These are phyloP conservation scores for Colletotrichum liaoningense DNA, from an alignment of 2,329 filamentous ascomycete genomes.

Conservation along the genomic window DNA sequence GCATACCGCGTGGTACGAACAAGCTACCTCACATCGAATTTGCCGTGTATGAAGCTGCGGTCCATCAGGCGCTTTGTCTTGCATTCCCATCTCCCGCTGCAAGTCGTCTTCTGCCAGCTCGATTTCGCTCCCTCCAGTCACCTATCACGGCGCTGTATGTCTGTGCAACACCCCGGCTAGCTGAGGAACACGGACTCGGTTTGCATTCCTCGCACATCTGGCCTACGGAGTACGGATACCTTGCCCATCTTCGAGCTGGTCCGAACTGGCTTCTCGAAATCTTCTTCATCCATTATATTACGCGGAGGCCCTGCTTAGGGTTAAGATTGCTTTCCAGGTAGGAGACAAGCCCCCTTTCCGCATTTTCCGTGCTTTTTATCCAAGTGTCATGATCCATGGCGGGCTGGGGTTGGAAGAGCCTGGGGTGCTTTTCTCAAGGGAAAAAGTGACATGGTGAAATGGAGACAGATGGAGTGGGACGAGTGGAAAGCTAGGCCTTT, in stretches of 20 bases:
- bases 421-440: neutral
- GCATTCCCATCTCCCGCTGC: neutral
- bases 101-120: neutral
- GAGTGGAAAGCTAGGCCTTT: neutral
- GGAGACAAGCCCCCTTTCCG: neutral
- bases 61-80: neutral
- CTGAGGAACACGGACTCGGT: neutral
- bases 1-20: neutral
- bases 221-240: neutral
- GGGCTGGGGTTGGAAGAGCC: neutral
- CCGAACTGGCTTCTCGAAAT: neutral
- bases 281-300: neutral
- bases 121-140: no score
- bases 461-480: neutral
- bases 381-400: neutral
- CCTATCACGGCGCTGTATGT: neutral
- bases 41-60: neutral
- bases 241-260: neutral
- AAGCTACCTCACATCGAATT: no score
- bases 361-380: neutral
- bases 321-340: neutral
- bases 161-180: neutral
- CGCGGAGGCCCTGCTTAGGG: neutral
- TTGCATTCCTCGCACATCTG: neutral
- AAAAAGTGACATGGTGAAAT: neutral